Evolutionary conservation across 2,329 filamentous ascomycete species (phyloP), one percentile per base, ranked within the genome.

Genomic region (Penicillium griseofulvum): DNA sequence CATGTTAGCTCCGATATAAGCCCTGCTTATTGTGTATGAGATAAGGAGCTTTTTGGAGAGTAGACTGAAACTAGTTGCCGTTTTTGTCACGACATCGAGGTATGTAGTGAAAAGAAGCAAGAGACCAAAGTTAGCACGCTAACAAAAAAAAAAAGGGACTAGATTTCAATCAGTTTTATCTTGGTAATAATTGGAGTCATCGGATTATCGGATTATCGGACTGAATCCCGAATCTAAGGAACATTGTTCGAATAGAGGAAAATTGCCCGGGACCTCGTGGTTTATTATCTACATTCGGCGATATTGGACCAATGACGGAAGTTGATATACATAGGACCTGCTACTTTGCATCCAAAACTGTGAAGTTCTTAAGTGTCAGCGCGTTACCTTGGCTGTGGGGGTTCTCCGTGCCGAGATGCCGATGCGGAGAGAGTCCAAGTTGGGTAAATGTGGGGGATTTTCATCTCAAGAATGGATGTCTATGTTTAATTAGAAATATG

Each of bases 1-100:
- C 70, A 73, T 73, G 19, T 14, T 37, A 39, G 36, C 17, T 28
- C 46, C 22, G 14, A n/a, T 26, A 22, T 43, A 38, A 47, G 9
- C 28, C n/a, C 31, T 24, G 36, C 34, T 29, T 36, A 31, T 29
- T n/a, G 46, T 31, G 19, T 45, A 10, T 48, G 49, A 22, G 16
- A 22, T 43, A 42, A 47, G 17, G 36, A 34, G 26, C 24, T 38
- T 41, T 12, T 38, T 36, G 8, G 19, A 46, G 37, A 28, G 31
- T 34, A 34, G 29, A 42, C 44, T 34, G n/a, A 29, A 58, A 52
- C 17, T 14, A n/a, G 19, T 28, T 43, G 49, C 56, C 41, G 59
- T 61, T 59, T 61, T 41, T 49, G 43, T 57, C 60, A 33, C 39
- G 28, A 52, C 53, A 62, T 58, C 4, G 43, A 46, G 28, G 31